These are phyloP conservation scores for Wickerhamomyces ciferrii DNA, from an alignment of 805 yeast species.

Conservation along the genomic window DNA sequence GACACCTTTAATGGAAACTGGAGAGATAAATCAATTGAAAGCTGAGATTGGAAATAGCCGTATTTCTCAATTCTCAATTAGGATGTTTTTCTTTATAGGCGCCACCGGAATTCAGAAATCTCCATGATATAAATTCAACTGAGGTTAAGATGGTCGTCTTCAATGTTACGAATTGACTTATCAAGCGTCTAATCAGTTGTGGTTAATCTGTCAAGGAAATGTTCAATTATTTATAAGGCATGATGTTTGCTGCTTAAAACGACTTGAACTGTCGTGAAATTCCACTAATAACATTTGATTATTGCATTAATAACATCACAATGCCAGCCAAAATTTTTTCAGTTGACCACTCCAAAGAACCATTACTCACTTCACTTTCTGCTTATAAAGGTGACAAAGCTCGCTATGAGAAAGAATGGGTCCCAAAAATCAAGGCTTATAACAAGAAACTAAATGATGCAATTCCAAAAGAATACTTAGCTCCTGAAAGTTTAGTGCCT, in stretches of 20 bases:
- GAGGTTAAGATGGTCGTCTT: no score
- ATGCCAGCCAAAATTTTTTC: constrained; percentile 2
- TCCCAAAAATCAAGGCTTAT: constrained; percentile 20
- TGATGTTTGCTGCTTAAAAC: no score
- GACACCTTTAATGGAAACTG: neutral
- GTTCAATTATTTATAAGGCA: neutral
- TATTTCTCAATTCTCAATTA: no score
- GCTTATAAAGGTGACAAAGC: constrained; percentile 13
- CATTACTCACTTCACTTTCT: constrained; percentile 6
- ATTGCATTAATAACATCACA: no score
- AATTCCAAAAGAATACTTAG: constrained; percentile 18
- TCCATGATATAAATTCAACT: no score
- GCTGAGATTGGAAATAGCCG: no score
- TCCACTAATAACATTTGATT: no score
- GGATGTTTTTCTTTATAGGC: no score
- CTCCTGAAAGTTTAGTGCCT: constrained; percentile 15
- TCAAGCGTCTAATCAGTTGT: neutral
- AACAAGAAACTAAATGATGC: constrained; percentile 13
- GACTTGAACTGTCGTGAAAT: no score
- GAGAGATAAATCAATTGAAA: neutral
- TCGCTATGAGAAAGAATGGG: constrained; percentile 15
- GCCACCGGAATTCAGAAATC: neutral
- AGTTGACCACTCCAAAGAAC: constrained; percentile 14
- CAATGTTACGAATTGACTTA: neutral
- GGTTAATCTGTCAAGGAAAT: neutral